These are phyloP conservation scores for Xylaria venustula DNA, from an alignment of 495 filamentous ascomycete species.

Conservation along the genomic window DNA sequence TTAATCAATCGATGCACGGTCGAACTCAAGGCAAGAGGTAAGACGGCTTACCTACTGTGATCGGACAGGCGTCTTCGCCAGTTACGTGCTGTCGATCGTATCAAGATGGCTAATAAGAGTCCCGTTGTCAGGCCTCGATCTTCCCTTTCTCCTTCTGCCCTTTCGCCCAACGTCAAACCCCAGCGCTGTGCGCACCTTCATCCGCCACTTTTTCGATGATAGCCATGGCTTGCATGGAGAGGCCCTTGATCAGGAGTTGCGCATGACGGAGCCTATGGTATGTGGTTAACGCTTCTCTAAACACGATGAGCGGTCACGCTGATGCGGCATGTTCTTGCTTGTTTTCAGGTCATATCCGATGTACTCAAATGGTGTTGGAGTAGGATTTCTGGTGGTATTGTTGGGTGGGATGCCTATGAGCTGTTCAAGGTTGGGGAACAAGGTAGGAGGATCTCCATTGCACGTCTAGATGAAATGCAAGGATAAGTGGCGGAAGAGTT, in stretches of 20 bases:
- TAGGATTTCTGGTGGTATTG: constrained; percentile 84
- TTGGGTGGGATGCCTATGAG: constrained; percentile 96
- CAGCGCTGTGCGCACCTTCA: constrained; percentile 84
- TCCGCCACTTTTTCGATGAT: constrained; percentile 86
- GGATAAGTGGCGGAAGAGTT: neutral
- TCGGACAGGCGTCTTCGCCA: neutral
- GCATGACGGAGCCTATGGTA: constrained; percentile 93
- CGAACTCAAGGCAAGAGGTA: constrained; percentile 94
- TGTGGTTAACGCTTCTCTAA: constrained; percentile 15
- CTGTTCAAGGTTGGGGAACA: constrained; percentile 92
- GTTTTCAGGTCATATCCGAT: constrained; percentile 76
- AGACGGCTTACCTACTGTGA: neutral
- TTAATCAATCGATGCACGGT: constrained; percentile 79
- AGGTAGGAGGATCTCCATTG: constrained; percentile 57
- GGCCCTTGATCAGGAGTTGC: constrained; percentile 77
- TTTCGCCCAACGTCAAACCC: constrained; percentile 92
- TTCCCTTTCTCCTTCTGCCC: constrained; percentile 91
- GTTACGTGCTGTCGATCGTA: neutral
- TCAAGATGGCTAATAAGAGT: constrained; percentile 30
- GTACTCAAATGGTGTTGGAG: constrained; percentile 99
- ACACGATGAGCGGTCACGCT: neutral
- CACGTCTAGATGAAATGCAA: neutral
- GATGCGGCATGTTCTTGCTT: constrained; percentile 17
- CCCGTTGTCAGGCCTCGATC: constrained; percentile 67
- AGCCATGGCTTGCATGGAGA: constrained; percentile 59